Base-by-base conservation (phyloP, 257 asterid genomes). In the Solanum gracilifrons region DNA sequence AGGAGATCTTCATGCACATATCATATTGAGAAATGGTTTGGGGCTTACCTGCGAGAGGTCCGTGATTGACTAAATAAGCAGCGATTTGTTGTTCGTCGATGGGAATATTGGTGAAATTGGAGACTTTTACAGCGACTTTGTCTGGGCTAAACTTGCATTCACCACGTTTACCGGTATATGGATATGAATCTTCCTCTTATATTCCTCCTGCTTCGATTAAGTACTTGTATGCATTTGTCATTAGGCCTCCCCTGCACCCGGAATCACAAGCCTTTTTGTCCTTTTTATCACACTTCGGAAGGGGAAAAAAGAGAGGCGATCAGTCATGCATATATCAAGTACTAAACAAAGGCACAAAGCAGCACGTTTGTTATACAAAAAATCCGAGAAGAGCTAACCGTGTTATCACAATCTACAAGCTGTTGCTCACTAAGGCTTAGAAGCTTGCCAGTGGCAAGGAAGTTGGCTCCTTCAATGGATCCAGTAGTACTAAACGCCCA, bases 401-500 rank as follows among this genome's bases (percentile, higher is more conserved):
- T 84, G n/a, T 93, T 93, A 90, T 96, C 99, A 51, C 99, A 96
- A 83, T 96, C 99, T 16, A 96, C 95, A 11, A 96, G 95, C 86
- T 96, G 99, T 85, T 96, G 99, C 88, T 96, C 99, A 23, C 99
- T 96, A 39, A 96, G 95, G 89, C 82, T 95, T 74, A 93, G 83
- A 23, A 96, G 98, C 92, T 92, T 92, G 72, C 98, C 98, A 0
- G 97, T 96, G 35, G 96, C 94, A 15, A 96, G 87, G 90, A 95
- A 95, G 90, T 95, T 90, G 3, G 98, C 96, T 79, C 99, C 99
- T 92, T 96, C 99, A 21, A 96, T 87, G 1, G 92, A 94, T 86
- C 99, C 99, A 0, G 99, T 95, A 3, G 99, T 93, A 90, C 99
- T 96, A 89, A 96, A 96, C 29, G 99, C 99, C 99, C 99, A 96